Base-by-base conservation (phyloP, 202 grass and related monocot species). In the Digitaria exilis region DNA sequence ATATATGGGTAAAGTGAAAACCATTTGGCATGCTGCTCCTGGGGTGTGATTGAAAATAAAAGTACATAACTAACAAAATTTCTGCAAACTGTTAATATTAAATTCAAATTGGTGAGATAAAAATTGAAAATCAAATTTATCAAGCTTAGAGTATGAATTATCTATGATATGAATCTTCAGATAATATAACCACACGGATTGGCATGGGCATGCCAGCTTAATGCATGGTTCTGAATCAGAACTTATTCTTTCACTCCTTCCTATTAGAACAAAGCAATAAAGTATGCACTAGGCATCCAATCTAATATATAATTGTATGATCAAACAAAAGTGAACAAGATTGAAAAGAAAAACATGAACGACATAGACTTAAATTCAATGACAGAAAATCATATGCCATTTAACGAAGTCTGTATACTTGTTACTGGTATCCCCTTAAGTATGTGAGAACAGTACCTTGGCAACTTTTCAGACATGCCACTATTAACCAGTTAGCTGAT, bases 381-480 rank as follows among this genome's bases (percentile, higher is more conserved):
- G 46, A 71, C 29, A 78, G 43, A 75, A 75, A 50, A 41, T 9
- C 21, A 61, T 44, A 61, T 28, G 19, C 41, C 49, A 60, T 18
- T 73, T 12, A 66, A 80, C 42, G 9, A 84, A 51, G n/a, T n/a
- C n/a, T n/a, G n/a, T n/a, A n/a, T 18, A 57, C 13, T 29, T 4
- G 6, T 71, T 4, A 0, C 52, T 34, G 51, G 37, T 72, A 39
- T 0, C n/a, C 16, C 44, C 42, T 15, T 18, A 35, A 41, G 30
- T 44, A 73, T 73, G 58, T 50, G 56, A 64, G 63, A 71, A 55
- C 6, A 82, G 9, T 86, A 89, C 88, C 88, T 86, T 78, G 73
- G 44, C 24, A 82, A 22, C 57, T 86, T 89, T 21, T 57, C 24
- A 78, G 88, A 67, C 88, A 89, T 89, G 83, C 8, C 69, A 73